Percentiles rank a stretch among this genome's conserved stretches.
Conservation (phyloP, 1,284 basidiomycete species). For the Heterobasidion annosum region DNA sequence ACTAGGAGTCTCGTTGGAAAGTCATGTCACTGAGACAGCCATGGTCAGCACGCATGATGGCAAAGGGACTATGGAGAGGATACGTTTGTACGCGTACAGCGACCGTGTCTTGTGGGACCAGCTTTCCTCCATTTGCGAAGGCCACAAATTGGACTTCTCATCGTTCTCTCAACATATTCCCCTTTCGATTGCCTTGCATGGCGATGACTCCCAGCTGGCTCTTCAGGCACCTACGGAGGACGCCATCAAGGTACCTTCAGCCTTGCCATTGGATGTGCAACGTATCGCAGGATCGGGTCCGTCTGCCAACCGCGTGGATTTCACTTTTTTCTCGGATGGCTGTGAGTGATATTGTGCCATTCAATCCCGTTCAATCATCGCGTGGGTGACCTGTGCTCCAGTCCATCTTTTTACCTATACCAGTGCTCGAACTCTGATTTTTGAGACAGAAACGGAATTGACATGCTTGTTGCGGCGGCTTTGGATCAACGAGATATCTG, state of each 20-base stretch:
- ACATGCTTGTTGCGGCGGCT: neutral
- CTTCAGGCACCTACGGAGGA: neutral
- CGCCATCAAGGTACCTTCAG: neutral
- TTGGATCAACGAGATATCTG: neutral
- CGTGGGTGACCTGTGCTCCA: neutral
- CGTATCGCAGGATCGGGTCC: conserved; percentile 57
- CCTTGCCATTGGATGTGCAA: conserved; percentile 43
- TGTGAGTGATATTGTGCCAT: conserved; percentile 41
- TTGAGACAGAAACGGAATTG: neutral
- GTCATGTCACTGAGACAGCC: neutral
- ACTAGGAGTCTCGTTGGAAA: neutral
- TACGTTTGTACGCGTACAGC: neutral
- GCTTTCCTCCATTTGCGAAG: neutral
- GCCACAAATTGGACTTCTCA: neutral
- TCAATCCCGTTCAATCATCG: neutral
- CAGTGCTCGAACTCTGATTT: neutral
- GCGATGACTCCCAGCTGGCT: neutral
- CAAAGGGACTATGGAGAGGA: neutral
- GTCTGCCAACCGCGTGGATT: conserved; percentile 57
- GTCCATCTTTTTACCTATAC: no score
- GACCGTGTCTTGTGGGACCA: neutral
- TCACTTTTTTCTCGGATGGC: conserved; percentile 79
- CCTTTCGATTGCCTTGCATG: neutral
- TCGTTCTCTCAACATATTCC: neutral
- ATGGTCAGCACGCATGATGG: conserved; percentile 2